Conservation (phyloP, 208 protist genomes). For the Leishmania tarentolae region DNA sequence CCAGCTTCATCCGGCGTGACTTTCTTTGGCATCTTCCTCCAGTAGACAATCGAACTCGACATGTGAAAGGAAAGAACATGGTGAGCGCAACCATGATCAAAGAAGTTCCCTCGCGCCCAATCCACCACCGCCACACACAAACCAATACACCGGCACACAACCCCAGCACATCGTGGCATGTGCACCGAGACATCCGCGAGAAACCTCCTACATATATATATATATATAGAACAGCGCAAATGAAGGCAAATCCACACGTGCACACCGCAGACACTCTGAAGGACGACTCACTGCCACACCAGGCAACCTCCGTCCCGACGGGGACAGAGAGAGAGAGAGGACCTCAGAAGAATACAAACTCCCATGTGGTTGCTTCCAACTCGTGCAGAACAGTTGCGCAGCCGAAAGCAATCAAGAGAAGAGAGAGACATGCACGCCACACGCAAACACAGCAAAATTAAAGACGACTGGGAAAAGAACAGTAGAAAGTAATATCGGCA, state of each 20-base stretch:
- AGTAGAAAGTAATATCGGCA: neutral
- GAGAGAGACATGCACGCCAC: neutral
- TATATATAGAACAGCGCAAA: neutral
- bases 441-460: neutral
- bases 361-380: neutral
- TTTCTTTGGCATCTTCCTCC: neutral
- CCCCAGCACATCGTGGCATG: neutral
- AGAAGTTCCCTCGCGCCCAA: no score
- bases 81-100: no score
- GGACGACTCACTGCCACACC: neutral
- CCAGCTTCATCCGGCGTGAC: neutral
- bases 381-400: neutral
- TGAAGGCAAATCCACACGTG: neutral
- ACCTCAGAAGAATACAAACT: neutral
- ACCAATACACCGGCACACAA: neutral
- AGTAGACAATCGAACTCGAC: neutral
- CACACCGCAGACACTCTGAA: neutral
- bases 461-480: neutral
- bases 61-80: neutral
- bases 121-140: neutral
- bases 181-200: neutral
- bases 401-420: neutral
- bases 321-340: neutral
- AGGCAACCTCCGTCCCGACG: neutral
- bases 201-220: neutral